These are phyloP conservation scores for Cordyceps pruinosa DNA, from an alignment of 2,329 filamentous ascomycete genomes.

Conservation along the genomic window DNA sequence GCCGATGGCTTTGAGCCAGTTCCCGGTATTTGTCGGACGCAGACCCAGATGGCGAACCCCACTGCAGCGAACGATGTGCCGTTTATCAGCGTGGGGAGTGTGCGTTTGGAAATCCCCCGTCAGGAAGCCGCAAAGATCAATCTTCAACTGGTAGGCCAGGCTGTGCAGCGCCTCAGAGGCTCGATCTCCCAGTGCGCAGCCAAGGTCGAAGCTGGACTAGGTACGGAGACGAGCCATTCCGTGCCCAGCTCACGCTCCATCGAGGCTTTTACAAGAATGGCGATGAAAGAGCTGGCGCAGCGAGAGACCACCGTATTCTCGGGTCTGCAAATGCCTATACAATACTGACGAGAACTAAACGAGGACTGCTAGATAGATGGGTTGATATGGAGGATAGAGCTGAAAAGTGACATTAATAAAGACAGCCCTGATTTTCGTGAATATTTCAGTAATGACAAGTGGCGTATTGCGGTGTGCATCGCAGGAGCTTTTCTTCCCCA, in stretches of 20 bases:
- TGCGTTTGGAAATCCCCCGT: slow-evolving; percentile 6
- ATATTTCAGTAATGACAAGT: no score
- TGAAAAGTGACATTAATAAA: not conserved
- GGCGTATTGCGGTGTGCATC: not conserved
- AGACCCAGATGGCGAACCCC: not conserved
- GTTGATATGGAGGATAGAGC: not conserved
- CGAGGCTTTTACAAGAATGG: not conserved
- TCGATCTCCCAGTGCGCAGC: not conserved
- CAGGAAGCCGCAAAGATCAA: slow-evolving; percentile 9
- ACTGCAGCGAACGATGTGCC: not conserved
- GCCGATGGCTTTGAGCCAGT: not conserved
- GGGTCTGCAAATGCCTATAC: not conserved
- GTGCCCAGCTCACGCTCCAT: not conserved
- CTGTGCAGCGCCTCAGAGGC: slow-evolving; percentile 4
- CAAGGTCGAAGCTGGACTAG: not conserved
- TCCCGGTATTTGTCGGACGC: not conserved
- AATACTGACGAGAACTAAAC: not conserved
- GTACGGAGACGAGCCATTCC: not conserved
- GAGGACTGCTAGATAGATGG: not conserved
- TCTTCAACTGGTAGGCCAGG: slow-evolving; percentile 9
- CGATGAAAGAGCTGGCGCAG: not conserved
- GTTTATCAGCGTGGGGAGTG: not conserved
- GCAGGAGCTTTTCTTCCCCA: no score
- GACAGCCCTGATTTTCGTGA: no score
- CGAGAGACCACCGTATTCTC: not conserved